These are phyloP conservation scores for Cladosporium sp. DNA, from an alignment of 2,329 filamentous ascomycete genomes.

Conservation along the genomic window DNA sequence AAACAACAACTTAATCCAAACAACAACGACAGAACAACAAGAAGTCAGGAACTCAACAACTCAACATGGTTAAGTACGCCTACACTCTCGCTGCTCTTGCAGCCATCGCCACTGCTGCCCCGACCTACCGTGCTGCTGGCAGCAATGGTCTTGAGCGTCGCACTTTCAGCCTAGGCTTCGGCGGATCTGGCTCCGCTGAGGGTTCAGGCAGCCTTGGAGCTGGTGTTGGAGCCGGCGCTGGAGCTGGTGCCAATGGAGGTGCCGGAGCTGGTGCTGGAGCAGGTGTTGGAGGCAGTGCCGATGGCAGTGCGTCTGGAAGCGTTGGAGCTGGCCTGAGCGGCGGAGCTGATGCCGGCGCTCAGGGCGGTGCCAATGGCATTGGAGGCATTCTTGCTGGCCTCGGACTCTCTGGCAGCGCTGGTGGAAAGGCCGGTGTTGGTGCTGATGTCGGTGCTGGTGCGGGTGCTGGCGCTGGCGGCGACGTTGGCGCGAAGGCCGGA, in stretches of 20 bases:
- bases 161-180: neutral
- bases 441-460: neutral
- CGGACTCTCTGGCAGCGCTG: neutral
- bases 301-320: neutral
- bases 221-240: neutral
- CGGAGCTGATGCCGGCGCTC: neutral
- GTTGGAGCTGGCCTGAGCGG: neutral
- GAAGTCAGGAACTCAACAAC: neutral
- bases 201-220: neutral
- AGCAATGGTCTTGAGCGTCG: slow-evolving; percentile 1
- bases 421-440: neutral
- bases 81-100: slow-evolving; percentile 8
- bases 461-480: neutral
- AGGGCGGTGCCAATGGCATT: neutral
- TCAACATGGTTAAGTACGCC: slow-evolving; percentile 10
- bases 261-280: neutral
- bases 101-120: slow-evolving; percentile 6
- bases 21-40: neutral
- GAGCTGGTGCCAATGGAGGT: neutral
- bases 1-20: neutral
- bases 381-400: neutral
- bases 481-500: slow-evolving; percentile 1
- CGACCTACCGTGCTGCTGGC: slow-evolving; percentile 11
- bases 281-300: neutral
- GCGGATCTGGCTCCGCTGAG: neutral